Evolutionary conservation across 768 basidiomycete species (phyloP).

Genomic region (Sutorius australiensis): DNA sequence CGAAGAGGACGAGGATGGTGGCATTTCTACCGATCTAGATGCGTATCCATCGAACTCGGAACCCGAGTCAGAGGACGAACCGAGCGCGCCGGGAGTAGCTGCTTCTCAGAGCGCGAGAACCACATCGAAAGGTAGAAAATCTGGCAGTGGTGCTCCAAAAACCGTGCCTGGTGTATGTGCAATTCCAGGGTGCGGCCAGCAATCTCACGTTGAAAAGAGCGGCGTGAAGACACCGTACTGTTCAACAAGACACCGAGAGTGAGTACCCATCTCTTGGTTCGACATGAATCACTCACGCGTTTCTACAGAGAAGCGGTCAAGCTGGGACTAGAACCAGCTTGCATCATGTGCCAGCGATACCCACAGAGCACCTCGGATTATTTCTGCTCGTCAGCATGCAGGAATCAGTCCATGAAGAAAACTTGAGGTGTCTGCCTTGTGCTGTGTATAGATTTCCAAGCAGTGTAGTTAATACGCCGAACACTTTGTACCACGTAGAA

Average conservation of each 20-base stretch:
- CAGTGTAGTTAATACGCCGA: neutral
- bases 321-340: slow-evolving; percentile 47
- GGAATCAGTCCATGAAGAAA: slow-evolving; percentile 59
- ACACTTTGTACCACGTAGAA: neutral
- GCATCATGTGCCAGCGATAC: slow-evolving; percentile 61
- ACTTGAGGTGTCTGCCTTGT: slow-evolving; percentile 15
- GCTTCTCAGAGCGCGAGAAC: slow-evolving; percentile 7
- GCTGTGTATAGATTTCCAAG: neutral
- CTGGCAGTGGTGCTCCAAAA: slow-evolving; percentile 1
- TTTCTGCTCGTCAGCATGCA: slow-evolving; percentile 58
- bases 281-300: slow-evolving; percentile 7
- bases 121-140: slow-evolving; percentile 11
- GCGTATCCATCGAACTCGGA: slow-evolving; percentile 32
- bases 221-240: slow-evolving; percentile 54
- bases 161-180: slow-evolving; percentile 41
- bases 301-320: slow-evolving; percentile 52
- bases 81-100: slow-evolving; percentile 7
- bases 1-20: slow-evolving; percentile 18
- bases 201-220: slow-evolving; percentile 51
- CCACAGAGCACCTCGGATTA: slow-evolving; percentile 61
- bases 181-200: slow-evolving; percentile 55
- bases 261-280: slow-evolving; percentile 26
- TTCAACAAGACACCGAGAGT: slow-evolving; percentile 62
- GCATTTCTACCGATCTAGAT: slow-evolving; percentile 27
- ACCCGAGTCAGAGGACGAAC: slow-evolving; percentile 23